Evolutionary conservation across 495 filamentous ascomycete species (phyloP), one percentile per base, ranked within the genome.

Genomic region (Neurospora sp.): DNA sequence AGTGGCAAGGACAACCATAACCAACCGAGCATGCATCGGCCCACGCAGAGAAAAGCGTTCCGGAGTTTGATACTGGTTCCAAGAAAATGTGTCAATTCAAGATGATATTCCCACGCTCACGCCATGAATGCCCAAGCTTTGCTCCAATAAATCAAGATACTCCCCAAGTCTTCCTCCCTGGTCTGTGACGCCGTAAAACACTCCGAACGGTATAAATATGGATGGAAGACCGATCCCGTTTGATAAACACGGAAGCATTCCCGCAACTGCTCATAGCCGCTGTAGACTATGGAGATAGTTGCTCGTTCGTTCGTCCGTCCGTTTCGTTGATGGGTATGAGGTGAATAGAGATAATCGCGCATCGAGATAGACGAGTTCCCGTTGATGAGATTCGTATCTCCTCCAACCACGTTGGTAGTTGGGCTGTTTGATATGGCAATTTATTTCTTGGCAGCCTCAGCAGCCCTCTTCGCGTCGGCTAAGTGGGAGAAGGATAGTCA

Each of bases 381-480:
- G 53, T 35, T 35, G 53, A 61, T 61, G 14, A 8, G 22, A 61
- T 61, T 61, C 53, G 14, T 16, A 35, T 61, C 45, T 37, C 31
- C 7, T 39, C 35, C 31, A 37, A 27, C 27, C 12, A 37, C n/a
- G 38, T 22, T 17, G 17, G 8, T 20, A 20, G 39, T 39, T 38
- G 45, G 75, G 77, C n/a, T 79, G 22, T 61, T 16, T 61, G 27
- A 35, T 14, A 35, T 79, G 74, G 79, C 78, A 42, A 78, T 78
- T 75, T 79, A 81, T 65, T 79, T 79, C 41, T 61, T 75, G 35
- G 65, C 76, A 39, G 74, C 75, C 38, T 81, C 80, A n/a, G 76
- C 79, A n/a, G 79, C 76, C 71, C 83, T 86, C 79, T 83, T 87
- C 40, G 84, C 86, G 73, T 87, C 83, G 78, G 86, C 86, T 87